Evolutionary conservation across 805 yeast species (phyloP).

Genomic region (Starmerella vitae): DNA sequence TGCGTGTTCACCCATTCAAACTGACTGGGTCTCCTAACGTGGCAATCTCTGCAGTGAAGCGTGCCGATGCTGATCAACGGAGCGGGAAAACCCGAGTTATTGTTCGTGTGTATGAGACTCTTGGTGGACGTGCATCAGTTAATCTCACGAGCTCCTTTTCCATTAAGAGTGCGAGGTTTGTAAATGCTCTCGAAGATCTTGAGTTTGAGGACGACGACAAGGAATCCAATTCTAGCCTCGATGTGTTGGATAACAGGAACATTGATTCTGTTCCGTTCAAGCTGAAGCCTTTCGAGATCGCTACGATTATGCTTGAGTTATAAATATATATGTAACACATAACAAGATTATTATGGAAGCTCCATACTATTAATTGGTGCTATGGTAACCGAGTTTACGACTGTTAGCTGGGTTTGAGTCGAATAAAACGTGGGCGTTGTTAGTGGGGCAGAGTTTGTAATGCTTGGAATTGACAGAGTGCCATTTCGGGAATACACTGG

Average conservation of each 20-base stretch:
- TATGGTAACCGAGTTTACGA: too few species aligned
- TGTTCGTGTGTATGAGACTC: constrained; percentile 68
- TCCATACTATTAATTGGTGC: too few species aligned
- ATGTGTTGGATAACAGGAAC: constrained; percentile 20
- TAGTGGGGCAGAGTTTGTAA: too few species aligned
- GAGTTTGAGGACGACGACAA: constrained; percentile 14
- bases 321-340: too few species aligned
- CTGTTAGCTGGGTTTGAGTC: too few species aligned
- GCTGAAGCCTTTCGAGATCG: constrained; percentile 69
- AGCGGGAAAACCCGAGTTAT: constrained; percentile 38
- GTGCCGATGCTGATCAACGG: constrained; percentile 71
- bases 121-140: constrained; percentile 66
- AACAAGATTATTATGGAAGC: too few species aligned
- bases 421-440: too few species aligned
- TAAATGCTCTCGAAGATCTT: constrained; percentile 31
- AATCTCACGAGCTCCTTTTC: constrained; percentile 35
- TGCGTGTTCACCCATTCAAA: neutral
- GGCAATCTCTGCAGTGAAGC: constrained; percentile 62
- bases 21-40: constrained; percentile 41
- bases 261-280: constrained; percentile 26
- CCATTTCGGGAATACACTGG: constrained; percentile 1
- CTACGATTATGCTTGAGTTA: constrained; percentile 39
- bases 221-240: constrained; percentile 22
- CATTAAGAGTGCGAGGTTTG: constrained; percentile 41
- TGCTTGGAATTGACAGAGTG: too few species aligned